Base-by-base conservation (phyloP, 345 rosid species). In the Rhizophora apiculata region DNA sequence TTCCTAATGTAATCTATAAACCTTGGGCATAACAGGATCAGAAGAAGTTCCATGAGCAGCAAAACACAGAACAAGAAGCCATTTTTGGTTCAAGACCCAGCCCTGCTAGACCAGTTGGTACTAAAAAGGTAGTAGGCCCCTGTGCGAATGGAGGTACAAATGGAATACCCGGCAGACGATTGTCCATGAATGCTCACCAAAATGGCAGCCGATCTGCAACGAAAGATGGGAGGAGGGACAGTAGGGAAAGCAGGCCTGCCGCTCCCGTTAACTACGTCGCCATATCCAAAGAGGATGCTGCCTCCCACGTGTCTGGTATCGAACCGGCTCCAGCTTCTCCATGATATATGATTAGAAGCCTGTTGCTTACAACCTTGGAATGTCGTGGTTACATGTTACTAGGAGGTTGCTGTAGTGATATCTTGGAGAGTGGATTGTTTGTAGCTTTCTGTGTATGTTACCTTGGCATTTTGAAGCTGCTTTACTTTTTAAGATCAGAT, bases 31-130 rank as follows among this genome's bases (percentile, higher is more conserved):
- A 11, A 29, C 78, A 87, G 96, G 96, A 85, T 79, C 96, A 84
- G 72, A 95, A 95, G 86, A 95, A 95, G 86, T 87, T 69, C 76
- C 83, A 84, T 26, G 96, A 95, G 74, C 96, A 79, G 80, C 96
- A 84, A 75, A 86, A 64, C 81, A 73, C 92, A 39, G 97, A 95
- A 60, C 96, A 87, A 78, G 99, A 95, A 65, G 51, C 84, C 2
- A 73, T 77, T 19, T 88, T 85, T 22, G 86, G 89, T 37, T 76
- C 96, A 19, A 89, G 78, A 71, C 88, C 96, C 7, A 95, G 97
- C 75, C 99, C 99, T 55, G 96, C 88, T 24, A 84, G 96, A 71
- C 83, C 92, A 22, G 79, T 59, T 0, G 74, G 89, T 63, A 48
- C 89, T 1, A 95, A 89, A 82, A 91, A 88, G 84, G 89, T 77